Conservation (phyloP, 768 basidiomycete species). For the Dacryopinax spathularia region DNA sequence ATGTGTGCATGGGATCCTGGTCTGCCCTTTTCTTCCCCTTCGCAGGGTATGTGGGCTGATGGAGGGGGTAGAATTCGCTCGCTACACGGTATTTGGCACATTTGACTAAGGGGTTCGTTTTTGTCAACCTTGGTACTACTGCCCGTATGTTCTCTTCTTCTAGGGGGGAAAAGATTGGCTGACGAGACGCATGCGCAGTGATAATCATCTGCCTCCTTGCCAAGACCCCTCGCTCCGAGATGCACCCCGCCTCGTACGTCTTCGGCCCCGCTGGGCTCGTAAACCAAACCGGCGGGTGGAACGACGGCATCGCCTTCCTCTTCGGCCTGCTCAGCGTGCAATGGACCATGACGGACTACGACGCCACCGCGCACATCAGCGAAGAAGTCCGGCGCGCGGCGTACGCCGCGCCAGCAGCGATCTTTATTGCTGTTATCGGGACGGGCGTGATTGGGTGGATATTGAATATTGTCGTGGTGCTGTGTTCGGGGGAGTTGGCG, state of each 20-base stretch:
- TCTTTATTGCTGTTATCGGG: slow-evolving; percentile 56
- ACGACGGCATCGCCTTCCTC: slow-evolving; percentile 64
- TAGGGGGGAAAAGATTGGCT: not conserved
- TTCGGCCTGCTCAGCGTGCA: slow-evolving; percentile 77
- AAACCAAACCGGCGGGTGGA: slow-evolving; percentile 68
- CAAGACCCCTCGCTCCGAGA: slow-evolving; percentile 53
- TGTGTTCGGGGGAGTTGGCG: slow-evolving; percentile 63
- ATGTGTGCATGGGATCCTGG: slow-evolving; percentile 60
- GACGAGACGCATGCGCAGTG: slow-evolving; percentile 29
- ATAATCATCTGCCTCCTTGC: slow-evolving; percentile 77
- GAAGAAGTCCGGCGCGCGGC: slow-evolving; percentile 72
- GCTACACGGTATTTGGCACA: slow-evolving; percentile 61
- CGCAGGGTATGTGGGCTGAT: not conserved
- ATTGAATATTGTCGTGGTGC: slow-evolving; percentile 71
- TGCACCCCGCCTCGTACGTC: slow-evolving; percentile 68
- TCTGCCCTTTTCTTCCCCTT: slow-evolving; percentile 20
- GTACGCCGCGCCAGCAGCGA: slow-evolving; percentile 52
- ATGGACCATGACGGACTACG: slow-evolving; percentile 76
- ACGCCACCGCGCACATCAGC: slow-evolving; percentile 42
- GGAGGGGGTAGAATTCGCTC: slow-evolving; percentile 40
- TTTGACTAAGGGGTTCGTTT: slow-evolving; percentile 65
- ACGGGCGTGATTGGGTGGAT: slow-evolving; percentile 73
- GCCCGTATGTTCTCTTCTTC: slow-evolving; percentile 32
- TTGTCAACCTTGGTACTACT: slow-evolving; percentile 73
- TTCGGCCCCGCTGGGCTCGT: slow-evolving; percentile 61